Percentiles rank a stretch among this genome's conserved stretches.
phyloP scores from a whole-genome alignment of 208 protist genomes.

The Leishmania mexicana region DNA sequence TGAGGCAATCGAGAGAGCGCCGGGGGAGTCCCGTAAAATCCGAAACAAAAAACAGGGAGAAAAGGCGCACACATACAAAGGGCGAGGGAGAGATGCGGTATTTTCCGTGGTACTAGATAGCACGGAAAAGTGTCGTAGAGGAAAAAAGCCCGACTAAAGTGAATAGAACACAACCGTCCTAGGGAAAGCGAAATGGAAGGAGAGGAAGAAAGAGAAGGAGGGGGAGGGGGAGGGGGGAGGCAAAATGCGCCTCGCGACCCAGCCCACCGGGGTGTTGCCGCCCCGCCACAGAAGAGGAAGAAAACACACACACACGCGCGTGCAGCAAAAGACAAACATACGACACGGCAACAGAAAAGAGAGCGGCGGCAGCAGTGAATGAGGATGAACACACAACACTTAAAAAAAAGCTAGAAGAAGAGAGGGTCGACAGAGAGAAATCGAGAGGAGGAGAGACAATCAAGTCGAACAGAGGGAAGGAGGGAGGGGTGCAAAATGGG shows the following conservation, averaged over 20 bases:
- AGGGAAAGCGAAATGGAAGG: neutral
- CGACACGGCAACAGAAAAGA: neutral
- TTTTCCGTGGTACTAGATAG: neutral
- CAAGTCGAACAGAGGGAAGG: neutral
- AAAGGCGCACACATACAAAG: neutral
- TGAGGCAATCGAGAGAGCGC: neutral
- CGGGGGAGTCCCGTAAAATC: neutral
- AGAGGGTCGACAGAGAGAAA: neutral
- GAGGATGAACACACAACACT: neutral
- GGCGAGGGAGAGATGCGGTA: neutral
- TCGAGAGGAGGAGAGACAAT: neutral
- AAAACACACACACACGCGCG: neutral
- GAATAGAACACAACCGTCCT: neutral
- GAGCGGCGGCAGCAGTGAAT: constrained; percentile 1
- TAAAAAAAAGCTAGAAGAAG: neutral
- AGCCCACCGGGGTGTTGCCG: neutral
- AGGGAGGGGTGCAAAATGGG: neutral
- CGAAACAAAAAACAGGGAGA: neutral
- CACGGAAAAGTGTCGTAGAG: neutral
- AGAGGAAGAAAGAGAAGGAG: neutral
- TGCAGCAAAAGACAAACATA: neutral
- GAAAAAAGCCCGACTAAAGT: neutral
- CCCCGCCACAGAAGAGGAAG: neutral
- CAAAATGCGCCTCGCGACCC: neutral
- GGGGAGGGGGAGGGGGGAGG: neutral